Base-by-base conservation (phyloP, 768 basidiomycete species). In the Rhizopogon sp. region DNA sequence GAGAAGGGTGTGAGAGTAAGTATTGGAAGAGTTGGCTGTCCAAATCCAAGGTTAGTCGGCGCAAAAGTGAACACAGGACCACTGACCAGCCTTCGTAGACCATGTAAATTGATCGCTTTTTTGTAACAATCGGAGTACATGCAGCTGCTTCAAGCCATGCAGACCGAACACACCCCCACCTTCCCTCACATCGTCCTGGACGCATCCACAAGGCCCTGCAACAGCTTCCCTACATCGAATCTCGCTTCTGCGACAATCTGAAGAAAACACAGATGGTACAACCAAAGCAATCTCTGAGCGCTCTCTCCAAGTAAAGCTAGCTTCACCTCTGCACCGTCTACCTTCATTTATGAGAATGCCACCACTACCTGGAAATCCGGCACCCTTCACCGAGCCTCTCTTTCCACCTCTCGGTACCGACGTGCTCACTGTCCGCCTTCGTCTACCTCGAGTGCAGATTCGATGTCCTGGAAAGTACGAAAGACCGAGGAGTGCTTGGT, bases 361-460 rank as follows among this genome's bases (percentile, higher is more conserved):
- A 97, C 79, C 53, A 97, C 72, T 50, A 95, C 90, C 61, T 87
- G 83, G 56, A 95, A 87, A 49, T 95, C 94, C 0, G 96, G 95
- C 1, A 95, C 79, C 5, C 92, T 78, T 55, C 77, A 78, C 29
- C 90, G 78, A 33, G 83, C 78, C 68, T 94, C 91, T 60, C 79
- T 75, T 65, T 90, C 86, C n/a, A 93, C 63, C 58, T 95, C 91
- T 35, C 71, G 69, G 43, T 77, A 70, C 37, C 88, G 70, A 56
- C 73, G 78, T n/a, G 72, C 71, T 91, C 93, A 97, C 60, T 86
- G 80, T 1, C 93, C 87, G 20, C 82, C 77, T 58, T 81, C 78
- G 10, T 80, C 78, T 61, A 85, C 85, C 57, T 83, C 85, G 5
- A 95, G 67, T 9, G 79, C 76, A 1, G 39, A 50, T 57, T 77